Conservation (phyloP, 768 basidiomycete genomes). For the Chalciporus sphaerocephalus region DNA sequence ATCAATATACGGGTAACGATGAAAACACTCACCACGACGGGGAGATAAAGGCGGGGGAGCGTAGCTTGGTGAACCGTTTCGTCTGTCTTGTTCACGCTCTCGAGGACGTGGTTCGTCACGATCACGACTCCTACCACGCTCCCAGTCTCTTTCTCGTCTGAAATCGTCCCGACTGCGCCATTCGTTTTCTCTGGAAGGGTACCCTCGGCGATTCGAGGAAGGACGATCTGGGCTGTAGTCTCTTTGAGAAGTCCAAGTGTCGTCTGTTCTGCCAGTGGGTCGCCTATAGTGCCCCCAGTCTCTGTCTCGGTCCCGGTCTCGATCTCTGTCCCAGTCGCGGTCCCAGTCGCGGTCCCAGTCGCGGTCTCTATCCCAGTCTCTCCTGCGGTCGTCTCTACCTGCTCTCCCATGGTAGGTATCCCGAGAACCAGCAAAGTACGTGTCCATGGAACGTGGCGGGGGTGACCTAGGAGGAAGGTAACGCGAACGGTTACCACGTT, state of each 20-base stretch:
- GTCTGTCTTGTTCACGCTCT: conserved; percentile 23
- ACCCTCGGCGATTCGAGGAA: conserved; percentile 10
- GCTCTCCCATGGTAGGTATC: conserved; percentile 18
- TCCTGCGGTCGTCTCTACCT: conserved; percentile 21
- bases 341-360: conserved; percentile 24
- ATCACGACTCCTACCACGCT: conserved; percentile 22
- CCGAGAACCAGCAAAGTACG: conserved; percentile 16
- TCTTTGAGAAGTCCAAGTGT: conserved; percentile 13
- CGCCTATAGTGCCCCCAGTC: conserved; percentile 20
- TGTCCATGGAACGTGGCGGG: conserved; percentile 13
- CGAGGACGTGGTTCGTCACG: conserved; percentile 17
- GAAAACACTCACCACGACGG: conserved; percentile 22
- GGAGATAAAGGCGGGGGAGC: conserved; percentile 21
- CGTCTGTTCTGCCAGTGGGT: conserved; percentile 2
- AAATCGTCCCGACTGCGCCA: conserved; percentile 23
- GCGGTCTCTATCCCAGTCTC: conserved; percentile 23
- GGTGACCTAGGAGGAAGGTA: conserved; percentile 17
- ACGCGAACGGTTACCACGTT: conserved; percentile 16
- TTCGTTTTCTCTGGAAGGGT: conserved; percentile 13
- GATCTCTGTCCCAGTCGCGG: conserved; percentile 18
- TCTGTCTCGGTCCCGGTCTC: conserved; percentile 14
- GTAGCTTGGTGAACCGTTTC: conserved; percentile 14
- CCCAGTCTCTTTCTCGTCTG: conserved; percentile 19
- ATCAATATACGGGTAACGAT: neutral
- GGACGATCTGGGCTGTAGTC: conserved; percentile 19